Evolutionary conservation across 1,284 basidiomycete genomes (phyloP).

Genomic region (Ceratorhiza oryzae-sativae): DNA sequence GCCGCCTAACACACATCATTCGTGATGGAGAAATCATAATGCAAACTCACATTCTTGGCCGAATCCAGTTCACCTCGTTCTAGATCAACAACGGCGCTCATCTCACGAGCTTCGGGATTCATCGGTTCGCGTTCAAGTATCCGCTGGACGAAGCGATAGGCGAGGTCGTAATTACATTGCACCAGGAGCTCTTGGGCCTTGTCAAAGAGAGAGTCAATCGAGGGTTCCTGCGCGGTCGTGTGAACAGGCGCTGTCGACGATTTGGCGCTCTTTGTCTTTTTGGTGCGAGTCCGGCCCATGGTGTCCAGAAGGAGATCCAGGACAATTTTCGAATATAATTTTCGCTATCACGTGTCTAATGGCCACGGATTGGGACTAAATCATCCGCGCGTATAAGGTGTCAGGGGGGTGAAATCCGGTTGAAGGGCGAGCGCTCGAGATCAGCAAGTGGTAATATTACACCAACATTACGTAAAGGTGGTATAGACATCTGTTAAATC

Average conservation of each 20-base stretch:
- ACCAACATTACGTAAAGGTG: too few relatives aligned
- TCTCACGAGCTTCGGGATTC: conserved; percentile 78
- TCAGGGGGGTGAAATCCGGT: too few relatives aligned
- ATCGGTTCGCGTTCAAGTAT: conserved; percentile 70
- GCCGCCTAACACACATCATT: neutral
- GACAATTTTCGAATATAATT: conserved; percentile 37
- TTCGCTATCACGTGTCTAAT: conserved; percentile 23
- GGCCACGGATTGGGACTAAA: too few relatives aligned
- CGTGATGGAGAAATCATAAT: conserved; percentile 9
- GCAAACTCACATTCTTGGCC: conserved; percentile 69
- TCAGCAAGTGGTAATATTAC: neutral
- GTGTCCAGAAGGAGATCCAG: neutral
- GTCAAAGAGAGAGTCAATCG: conserved; percentile 64
- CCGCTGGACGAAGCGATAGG: conserved; percentile 72
- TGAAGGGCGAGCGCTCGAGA: too few relatives aligned
- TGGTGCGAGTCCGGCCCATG: conserved; percentile 44
- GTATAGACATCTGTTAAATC: too few relatives aligned
- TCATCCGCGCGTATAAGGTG: too few relatives aligned
- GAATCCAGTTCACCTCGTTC: conserved; percentile 78
- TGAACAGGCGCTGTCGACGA: conserved; percentile 44
- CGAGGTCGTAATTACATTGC: conserved; percentile 85
- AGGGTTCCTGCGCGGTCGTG: conserved; percentile 47
- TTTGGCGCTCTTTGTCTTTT: conserved; percentile 47
- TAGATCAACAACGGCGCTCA: conserved; percentile 77
- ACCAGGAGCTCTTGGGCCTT: conserved; percentile 80